Conservation (phyloP, 441 rosid genomes). For the Manihot esculenta region DNA sequence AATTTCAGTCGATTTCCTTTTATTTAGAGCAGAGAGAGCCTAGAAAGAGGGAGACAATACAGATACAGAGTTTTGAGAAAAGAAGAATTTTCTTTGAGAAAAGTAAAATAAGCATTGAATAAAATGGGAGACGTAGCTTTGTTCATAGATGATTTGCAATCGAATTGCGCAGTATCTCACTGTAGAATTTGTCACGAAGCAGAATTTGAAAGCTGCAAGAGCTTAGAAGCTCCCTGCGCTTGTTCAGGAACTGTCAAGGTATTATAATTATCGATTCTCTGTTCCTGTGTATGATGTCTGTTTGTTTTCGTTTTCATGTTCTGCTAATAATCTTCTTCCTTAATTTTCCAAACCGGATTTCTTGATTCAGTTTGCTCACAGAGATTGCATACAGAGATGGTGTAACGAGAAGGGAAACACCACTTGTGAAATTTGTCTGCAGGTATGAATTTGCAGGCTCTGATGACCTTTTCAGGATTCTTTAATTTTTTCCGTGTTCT, state of each 20-base stretch:
- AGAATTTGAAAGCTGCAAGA: constrained; percentile 56
- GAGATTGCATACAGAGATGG: constrained; percentile 97
- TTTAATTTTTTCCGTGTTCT: not conserved
- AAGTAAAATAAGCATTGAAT: not conserved
- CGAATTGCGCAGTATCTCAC: constrained; percentile 33
- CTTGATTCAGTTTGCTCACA: constrained; percentile 71
- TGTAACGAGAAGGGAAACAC: constrained; percentile 92
- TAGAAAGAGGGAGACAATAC: no score
- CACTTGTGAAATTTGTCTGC: constrained; percentile 87
- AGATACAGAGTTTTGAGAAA: not conserved
- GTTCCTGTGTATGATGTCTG: not conserved
- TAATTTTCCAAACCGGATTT: not conserved
- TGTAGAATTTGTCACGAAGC: constrained; percentile 96
- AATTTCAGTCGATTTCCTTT: constrained; percentile 12
- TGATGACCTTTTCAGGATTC: not conserved
- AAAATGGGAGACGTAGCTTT: constrained; percentile 59
- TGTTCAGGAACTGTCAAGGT: constrained; percentile 95
- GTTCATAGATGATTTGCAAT: constrained; percentile 45
- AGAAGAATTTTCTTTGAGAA: constrained; percentile 4
- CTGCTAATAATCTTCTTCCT: not conserved
- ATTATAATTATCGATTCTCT: not conserved
- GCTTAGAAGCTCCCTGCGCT: constrained; percentile 90
- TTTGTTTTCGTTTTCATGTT: constrained; percentile 7
- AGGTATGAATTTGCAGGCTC: constrained; percentile 41
- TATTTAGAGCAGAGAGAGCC: constrained; percentile 23